Conservation (phyloP, 441 rosid genomes). For the Corymbia calophylla region DNA sequence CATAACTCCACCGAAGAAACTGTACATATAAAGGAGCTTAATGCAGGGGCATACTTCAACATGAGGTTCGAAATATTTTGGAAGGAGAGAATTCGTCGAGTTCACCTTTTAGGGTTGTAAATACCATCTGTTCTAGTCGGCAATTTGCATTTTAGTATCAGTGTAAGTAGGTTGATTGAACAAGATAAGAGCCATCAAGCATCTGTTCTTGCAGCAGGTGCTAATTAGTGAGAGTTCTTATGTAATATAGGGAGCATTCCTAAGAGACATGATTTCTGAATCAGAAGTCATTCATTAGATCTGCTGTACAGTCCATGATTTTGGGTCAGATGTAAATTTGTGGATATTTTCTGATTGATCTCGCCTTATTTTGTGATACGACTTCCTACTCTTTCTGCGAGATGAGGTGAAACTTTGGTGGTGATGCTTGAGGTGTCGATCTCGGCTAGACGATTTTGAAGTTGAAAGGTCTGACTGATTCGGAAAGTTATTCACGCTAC, state of each 20-base stretch:
- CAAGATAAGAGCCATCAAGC: neutral
- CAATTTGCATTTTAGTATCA: neutral
- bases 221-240: neutral
- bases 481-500: neutral
- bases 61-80: neutral
- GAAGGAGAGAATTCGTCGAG: neutral
- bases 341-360: neutral
- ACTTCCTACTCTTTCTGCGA: neutral
- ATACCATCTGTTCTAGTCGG: neutral
- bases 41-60: neutral
- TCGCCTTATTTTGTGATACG: neutral
- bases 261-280: neutral
- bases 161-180: neutral
- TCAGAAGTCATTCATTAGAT: neutral
- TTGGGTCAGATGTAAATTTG: neutral
- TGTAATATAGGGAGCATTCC: neutral
- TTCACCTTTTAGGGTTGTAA: neutral
- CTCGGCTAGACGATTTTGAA: neutral
- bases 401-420: neutral
- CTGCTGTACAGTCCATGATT: neutral
- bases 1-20: constrained; percentile 3
- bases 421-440: neutral
- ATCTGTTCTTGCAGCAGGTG: neutral
- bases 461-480: neutral
- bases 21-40: constrained; percentile 2